Conservation (phyloP, 2,329 filamentous ascomycete genomes). For the Sordariomycetes sp. region DNA sequence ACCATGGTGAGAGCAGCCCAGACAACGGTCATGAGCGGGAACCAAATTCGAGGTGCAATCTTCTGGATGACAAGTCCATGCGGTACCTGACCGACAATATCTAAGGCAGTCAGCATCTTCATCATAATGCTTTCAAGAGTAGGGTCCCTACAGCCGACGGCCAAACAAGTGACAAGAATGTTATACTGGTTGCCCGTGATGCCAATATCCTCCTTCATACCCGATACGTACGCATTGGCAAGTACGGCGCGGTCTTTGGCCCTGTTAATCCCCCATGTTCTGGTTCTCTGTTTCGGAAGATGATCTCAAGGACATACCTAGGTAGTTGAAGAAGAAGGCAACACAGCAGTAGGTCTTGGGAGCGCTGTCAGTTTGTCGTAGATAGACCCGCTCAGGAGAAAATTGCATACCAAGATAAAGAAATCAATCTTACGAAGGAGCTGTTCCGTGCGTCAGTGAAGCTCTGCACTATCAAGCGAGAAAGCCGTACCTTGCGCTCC, state of each 20-base stretch:
- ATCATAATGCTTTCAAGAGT: neutral
- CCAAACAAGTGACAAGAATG: slow-evolving; percentile 12
- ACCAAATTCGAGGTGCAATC: slow-evolving; percentile 37
- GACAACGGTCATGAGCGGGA: slow-evolving; percentile 34
- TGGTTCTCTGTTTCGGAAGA: no score
- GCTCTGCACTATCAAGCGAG: neutral
- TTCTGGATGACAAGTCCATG: slow-evolving; percentile 37
- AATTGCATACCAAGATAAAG: slow-evolving; percentile 5
- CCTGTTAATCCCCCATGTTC: no score
- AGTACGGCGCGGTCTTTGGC: slow-evolving; percentile 10
- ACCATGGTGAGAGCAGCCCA: slow-evolving; percentile 36
- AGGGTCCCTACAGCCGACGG: slow-evolving; percentile 11
- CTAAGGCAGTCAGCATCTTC: neutral
- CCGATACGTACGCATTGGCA: slow-evolving; percentile 32
- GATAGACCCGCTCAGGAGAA: neutral
- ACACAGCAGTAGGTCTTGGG: slow-evolving; percentile 11
- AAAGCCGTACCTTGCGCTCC: slow-evolving; percentile 4
- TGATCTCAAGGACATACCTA: no score
- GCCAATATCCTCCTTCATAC: slow-evolving; percentile 31
- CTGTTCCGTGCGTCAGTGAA: neutral
- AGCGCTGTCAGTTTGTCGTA: neutral
- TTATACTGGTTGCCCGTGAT: slow-evolving; percentile 28
- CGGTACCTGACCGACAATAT: slow-evolving; percentile 31
- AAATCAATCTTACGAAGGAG: slow-evolving; percentile 4
- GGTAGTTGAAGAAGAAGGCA: slow-evolving; percentile 10